Evolutionary conservation across 2,329 filamentous ascomycete species (phyloP), one percentile per base, ranked within the genome.

Genomic region (Diaporthe citrichinensis): DNA sequence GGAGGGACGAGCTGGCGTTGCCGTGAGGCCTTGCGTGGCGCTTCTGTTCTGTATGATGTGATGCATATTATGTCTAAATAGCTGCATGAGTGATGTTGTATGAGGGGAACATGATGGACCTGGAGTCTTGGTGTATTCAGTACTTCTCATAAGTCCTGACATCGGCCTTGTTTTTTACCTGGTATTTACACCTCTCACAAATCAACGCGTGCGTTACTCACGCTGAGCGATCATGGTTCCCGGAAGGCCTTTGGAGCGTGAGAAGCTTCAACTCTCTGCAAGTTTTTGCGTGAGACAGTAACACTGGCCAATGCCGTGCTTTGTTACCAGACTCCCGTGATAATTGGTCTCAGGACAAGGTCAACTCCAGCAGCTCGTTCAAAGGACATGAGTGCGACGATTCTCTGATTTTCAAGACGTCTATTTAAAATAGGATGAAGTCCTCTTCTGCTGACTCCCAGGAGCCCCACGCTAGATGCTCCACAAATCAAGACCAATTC

Each of bases 1-100:
- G 84, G 12, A 77, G 81, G 39, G 82, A 84, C 36, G 84, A 81
- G 74, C 76, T 87, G 74, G 78, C 79, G 34, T 76, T 86, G 74
- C 84, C 84, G n/a, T 71, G 51, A 74, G n/a, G 5, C 17, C 36
- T 9, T 36, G 23, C 23, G 20, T 51, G 62, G 34, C 15, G 34
- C 23, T 17, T 6, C 23, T 49, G 31, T 10, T 14, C 28, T 41
- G 41, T 28, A 69, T 51, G 51, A 41, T 41, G 46, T 44, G 31
- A 39, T 39, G 46, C 41, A 61, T 39, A 34, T 25, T 3, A 58
- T 53, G 58, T 55, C 65, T 31, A 1, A 31, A 23, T 55, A 39
- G 34, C 65, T 55, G 49, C 39, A 73, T 51, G 71, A 61, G 71
- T 49, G 25, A 58, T 46, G 31, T 61, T 59, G 55, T 34, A 36